Percentiles rank a stretch among this genome's conserved stretches.
Evolutionary conservation across 768 basidiomycete species (phyloP).

Genomic region (Termitomyces sp.): DNA sequence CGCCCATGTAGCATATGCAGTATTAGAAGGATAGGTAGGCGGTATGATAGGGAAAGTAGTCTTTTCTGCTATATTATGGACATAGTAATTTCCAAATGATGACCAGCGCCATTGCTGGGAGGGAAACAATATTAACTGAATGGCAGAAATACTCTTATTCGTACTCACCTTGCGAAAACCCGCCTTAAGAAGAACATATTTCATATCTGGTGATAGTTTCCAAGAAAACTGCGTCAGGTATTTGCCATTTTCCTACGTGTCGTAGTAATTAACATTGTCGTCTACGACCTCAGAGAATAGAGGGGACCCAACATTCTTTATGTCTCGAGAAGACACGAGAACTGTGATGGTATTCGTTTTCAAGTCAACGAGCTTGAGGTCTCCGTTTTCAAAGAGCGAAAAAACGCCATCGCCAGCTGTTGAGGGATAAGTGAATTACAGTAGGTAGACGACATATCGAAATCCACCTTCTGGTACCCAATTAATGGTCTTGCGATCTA

Average conservation of each 20-base stretch:
- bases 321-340: conserved; percentile 51
- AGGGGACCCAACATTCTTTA: conserved; percentile 52
- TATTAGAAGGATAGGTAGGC: conserved; percentile 63
- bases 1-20: conserved; percentile 83
- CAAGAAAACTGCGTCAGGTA: conserved; percentile 52
- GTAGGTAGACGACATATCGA: neutral
- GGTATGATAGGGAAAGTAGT: conserved; percentile 65
- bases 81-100: conserved; percentile 85
- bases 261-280: neutral
- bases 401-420: conserved; percentile 94
- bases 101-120: conserved; percentile 94
- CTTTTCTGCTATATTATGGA: conserved; percentile 73
- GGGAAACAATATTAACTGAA: neutral
- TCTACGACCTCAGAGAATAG: neutral
- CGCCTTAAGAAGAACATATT: conserved; percentile 79
- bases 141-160: too few relatives aligned
- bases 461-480: conserved; percentile 91
- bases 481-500: conserved; percentile 41
- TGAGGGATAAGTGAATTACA: neutral
- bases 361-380: conserved; percentile 78
- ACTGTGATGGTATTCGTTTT: conserved; percentile 62
- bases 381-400: conserved; percentile 52
- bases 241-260: conserved; percentile 45
- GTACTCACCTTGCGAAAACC: conserved; percentile 60
- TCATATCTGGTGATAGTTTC: conserved; percentile 89